phyloP scores from a whole-genome alignment of 2,329 filamentous ascomycete genomes.

The Helminthosporium solani region DNA sequence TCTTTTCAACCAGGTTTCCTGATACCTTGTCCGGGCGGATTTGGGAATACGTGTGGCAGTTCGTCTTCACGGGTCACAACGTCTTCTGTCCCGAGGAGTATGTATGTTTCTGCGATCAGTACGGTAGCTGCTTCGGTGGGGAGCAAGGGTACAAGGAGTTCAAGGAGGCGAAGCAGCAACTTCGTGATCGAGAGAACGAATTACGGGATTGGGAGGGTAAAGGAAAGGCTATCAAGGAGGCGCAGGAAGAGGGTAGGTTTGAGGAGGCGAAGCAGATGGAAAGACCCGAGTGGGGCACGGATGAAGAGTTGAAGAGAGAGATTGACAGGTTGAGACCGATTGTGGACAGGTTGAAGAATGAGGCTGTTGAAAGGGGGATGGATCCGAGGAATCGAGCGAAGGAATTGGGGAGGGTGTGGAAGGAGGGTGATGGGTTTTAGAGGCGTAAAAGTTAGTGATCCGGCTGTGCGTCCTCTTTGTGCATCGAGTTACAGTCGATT shows the following conservation, averaged over 20 bases:
- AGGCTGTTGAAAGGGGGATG: slow-evolving; percentile 53
- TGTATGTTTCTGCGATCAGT: slow-evolving; percentile 65
- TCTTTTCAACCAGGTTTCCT: slow-evolving; percentile 56
- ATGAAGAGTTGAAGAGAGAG: slow-evolving; percentile 45
- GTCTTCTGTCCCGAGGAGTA: slow-evolving; percentile 55
- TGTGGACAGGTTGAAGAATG: slow-evolving; percentile 44
- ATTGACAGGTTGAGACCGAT: slow-evolving; percentile 48
- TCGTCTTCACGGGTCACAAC: slow-evolving; percentile 56
- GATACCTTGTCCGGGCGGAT: slow-evolving; percentile 60
- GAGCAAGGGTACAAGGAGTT: slow-evolving; percentile 52
- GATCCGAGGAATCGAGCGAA: slow-evolving; percentile 54
- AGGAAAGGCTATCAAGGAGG: slow-evolving; percentile 39
- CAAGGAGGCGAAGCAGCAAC: slow-evolving; percentile 48
- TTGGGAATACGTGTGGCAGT: slow-evolving; percentile 67
- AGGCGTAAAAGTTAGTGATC: not conserved
- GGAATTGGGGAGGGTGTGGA: slow-evolving; percentile 57
- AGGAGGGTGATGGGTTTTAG: slow-evolving; percentile 57
- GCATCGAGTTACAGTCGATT: no score
- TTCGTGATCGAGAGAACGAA: slow-evolving; percentile 45
- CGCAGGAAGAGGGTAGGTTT: slow-evolving; percentile 38
- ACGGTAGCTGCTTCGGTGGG: slow-evolving; percentile 61
- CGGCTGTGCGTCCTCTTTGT: no score
- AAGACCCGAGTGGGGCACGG: slow-evolving; percentile 45
- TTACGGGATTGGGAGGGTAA: slow-evolving; percentile 47
- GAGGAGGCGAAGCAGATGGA: slow-evolving; percentile 36